A percentile compares a stretch with the other conserved stretches of the same genome.
Evolutionary conservation across 352 stramenopile genomes (phyloP).

Genomic region (Globisporangium splendens): DNA sequence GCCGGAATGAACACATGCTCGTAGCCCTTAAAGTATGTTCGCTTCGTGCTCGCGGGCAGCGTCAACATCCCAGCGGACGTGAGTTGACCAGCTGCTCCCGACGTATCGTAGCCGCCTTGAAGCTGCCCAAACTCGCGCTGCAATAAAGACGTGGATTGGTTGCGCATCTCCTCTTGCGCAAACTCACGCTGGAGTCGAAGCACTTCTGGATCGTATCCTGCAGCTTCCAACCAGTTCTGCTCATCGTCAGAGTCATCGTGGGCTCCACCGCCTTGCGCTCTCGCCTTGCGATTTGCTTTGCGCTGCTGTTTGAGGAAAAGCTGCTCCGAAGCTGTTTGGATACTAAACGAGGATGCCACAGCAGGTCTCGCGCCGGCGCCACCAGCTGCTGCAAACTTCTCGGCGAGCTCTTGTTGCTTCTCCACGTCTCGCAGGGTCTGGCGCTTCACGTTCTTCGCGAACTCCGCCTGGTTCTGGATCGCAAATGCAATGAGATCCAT

Average conservation of each 20-base stretch:
- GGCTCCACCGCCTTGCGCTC: slow-evolving; percentile 11
- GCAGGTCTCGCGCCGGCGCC: slow-evolving; percentile 16
- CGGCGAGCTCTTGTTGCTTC: slow-evolving; percentile 36
- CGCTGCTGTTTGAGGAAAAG: slow-evolving; percentile 59
- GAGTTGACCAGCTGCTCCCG: slow-evolving; percentile 57
- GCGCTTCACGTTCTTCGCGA: slow-evolving; percentile 26
- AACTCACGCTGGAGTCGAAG: slow-evolving; percentile 69
- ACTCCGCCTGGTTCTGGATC: slow-evolving; percentile 43
- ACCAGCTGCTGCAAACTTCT: slow-evolving; percentile 11
- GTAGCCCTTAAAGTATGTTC: slow-evolving; percentile 78
- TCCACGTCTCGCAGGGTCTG: slow-evolving; percentile 40
- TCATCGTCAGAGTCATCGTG: slow-evolving; percentile 32
- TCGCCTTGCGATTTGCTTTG: slow-evolving; percentile 38
- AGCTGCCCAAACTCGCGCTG: slow-evolving; percentile 70
- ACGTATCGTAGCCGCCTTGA: slow-evolving; percentile 70
- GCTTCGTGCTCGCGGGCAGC: slow-evolving; percentile 59
- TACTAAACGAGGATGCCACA: slow-evolving; percentile 45
- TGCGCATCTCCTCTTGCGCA: slow-evolving; percentile 53
- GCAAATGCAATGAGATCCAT: slow-evolving; percentile 84
- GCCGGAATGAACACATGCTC: slow-evolving; percentile 82
- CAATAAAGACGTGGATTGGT: slow-evolving; percentile 67
- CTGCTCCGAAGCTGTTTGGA: slow-evolving; percentile 64
- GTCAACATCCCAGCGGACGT: slow-evolving; percentile 46
- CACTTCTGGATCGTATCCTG: slow-evolving; percentile 77
- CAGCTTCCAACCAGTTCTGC: slow-evolving; percentile 70